phyloP scores from a whole-genome alignment of 2,329 filamentous ascomycete species.

The Cladosporium sp. region DNA sequence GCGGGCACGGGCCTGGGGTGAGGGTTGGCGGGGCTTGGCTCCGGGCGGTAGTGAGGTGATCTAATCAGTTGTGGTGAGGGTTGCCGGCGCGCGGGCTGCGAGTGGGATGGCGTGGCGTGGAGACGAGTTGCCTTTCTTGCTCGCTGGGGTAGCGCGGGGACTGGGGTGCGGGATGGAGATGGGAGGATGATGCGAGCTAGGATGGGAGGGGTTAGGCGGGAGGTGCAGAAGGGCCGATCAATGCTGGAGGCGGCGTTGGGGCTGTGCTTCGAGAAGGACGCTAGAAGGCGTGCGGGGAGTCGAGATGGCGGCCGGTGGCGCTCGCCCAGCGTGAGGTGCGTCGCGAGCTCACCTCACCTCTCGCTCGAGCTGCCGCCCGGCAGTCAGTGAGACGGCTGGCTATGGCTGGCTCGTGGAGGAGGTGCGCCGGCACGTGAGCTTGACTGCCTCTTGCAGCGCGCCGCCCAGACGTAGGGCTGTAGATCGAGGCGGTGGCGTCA shows the following conservation, averaged over 20 bases:
- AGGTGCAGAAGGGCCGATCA: slow-evolving; percentile 10
- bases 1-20: not conserved
- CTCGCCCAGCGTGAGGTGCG: not conserved
- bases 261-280: slow-evolving; percentile 2
- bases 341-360: not conserved
- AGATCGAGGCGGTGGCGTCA: slow-evolving; percentile 1
- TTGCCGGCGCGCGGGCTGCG: not conserved
- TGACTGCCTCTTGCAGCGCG: not conserved
- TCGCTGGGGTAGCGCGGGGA: slow-evolving; percentile 1
- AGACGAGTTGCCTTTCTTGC: not conserved
- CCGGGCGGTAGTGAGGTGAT: not conserved
- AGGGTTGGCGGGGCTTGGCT: not conserved
- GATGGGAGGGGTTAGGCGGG: not conserved
- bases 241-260: slow-evolving; percentile 1
- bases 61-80: not conserved
- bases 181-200: not conserved
- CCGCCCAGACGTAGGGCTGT: slow-evolving; percentile 2
- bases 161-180: slow-evolving; percentile 1
- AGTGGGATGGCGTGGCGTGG: not conserved
- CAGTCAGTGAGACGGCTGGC: not conserved
- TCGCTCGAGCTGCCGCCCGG: not conserved
- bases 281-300: slow-evolving; percentile 1
- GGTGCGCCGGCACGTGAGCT: slow-evolving; percentile 9
- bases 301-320: not conserved
- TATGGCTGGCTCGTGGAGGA: not conserved